phyloP scores from a whole-genome alignment of 2,329 filamentous ascomycete species.

The Epicoccum nigrum region DNA sequence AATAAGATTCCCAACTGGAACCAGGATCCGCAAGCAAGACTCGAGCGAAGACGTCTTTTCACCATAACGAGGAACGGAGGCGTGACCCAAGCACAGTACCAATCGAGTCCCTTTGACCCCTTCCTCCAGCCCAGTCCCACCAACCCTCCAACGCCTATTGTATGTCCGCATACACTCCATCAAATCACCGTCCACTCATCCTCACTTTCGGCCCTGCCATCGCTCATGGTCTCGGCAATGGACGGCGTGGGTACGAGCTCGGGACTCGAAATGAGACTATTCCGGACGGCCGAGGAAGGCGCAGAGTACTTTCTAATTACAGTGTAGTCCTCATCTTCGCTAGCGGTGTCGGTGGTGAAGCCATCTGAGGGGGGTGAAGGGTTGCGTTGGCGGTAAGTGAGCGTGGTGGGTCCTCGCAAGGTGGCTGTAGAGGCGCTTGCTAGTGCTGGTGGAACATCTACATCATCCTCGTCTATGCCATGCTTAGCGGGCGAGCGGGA shows the following conservation, averaged over 20 bases:
- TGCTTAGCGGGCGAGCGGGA: neutral
- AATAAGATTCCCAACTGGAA: too few relatives aligned
- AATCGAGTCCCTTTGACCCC: too few relatives aligned
- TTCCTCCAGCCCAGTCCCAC: too few relatives aligned
- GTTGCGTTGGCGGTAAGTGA: neutral
- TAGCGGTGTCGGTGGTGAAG: neutral
- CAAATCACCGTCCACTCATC: conserved; percentile 4
- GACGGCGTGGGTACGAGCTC: conserved; percentile 8
- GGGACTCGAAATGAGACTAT: conserved; percentile 12
- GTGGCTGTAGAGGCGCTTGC: neutral
- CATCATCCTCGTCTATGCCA: too few relatives aligned
- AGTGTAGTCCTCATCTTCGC: conserved; percentile 12
- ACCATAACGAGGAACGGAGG: too few relatives aligned
- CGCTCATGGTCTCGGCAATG: neutral
- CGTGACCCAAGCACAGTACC: too few relatives aligned
- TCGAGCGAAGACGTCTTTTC: too few relatives aligned
- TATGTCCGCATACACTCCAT: too few relatives aligned
- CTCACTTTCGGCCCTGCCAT: neutral
- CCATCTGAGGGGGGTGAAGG: neutral
- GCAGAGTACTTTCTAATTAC: neutral
- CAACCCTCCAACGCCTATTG: too few relatives aligned
- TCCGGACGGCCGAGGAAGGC: neutral
- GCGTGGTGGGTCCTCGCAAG: neutral
- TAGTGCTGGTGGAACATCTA: too few relatives aligned
- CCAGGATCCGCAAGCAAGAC: too few relatives aligned